A percentile compares a stretch with the other conserved stretches of the same genome.
These are phyloP conservation scores for Pestalotiopsis sp. DNA, from an alignment of 2,329 filamentous ascomycete species.

Conservation along the genomic window DNA sequence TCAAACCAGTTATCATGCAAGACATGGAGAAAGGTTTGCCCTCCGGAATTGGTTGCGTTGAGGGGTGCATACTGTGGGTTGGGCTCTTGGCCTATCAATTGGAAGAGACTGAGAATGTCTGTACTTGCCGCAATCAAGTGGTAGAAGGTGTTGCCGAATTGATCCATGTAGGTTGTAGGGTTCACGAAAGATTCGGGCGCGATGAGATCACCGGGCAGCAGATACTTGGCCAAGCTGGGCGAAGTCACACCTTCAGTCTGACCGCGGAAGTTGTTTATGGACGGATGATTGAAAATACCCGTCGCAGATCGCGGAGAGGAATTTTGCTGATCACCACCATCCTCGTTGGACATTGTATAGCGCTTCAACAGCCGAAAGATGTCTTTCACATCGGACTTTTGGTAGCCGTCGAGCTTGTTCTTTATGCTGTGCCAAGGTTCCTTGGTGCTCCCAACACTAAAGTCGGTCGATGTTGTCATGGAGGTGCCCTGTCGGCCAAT, in stretches of 20 bases:
- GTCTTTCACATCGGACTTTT: constrained; percentile 36
- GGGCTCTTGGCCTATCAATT: constrained; percentile 21
- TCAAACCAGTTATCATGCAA: constrained; percentile 33
- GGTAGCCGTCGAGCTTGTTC: constrained; percentile 7
- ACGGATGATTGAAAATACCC: neutral
- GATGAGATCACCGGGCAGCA: constrained; percentile 55
- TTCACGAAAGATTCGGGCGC: constrained; percentile 19
- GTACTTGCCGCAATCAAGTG: constrained; percentile 36
- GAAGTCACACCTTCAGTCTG: neutral
- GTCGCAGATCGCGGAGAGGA: constrained; percentile 7
- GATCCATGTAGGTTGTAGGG: constrained; percentile 32
- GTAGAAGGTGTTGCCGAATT: constrained; percentile 56
- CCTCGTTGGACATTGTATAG: constrained; percentile 30
- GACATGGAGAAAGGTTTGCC: constrained; percentile 34
- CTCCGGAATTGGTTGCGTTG: constrained; percentile 27
- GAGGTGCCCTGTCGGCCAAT: constrained; percentile 33
- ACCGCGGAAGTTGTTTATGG: neutral
- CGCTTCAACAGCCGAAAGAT: constrained; percentile 24
- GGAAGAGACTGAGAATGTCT: constrained; percentile 22
- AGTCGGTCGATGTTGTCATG: constrained; percentile 41
- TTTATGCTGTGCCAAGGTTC: constrained; percentile 20
- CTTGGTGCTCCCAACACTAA: constrained; percentile 38
- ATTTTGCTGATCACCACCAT: constrained; percentile 19
- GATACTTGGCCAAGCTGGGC: constrained; percentile 26
- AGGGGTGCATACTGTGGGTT: constrained; percentile 27